Conservation (phyloP, 306 rosid genomes). For the Quercus parvula region DNA sequence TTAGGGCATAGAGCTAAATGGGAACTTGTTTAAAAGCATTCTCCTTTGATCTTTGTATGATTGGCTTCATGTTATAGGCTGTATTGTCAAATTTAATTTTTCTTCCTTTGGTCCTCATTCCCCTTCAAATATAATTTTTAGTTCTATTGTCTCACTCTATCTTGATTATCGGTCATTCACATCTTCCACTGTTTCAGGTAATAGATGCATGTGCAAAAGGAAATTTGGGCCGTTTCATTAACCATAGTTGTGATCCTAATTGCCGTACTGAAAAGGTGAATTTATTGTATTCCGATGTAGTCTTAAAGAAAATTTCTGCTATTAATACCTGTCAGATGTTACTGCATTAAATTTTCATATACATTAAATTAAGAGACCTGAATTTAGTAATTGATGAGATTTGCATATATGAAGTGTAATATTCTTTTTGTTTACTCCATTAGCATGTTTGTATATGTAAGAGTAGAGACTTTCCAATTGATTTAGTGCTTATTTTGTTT, state of each 20-base stretch:
- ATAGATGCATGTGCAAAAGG: constrained; percentile 99
- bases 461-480: constrained; percentile 15
- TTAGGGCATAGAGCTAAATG: too few relatives aligned
- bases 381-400: not conserved
- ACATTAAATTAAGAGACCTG: not conserved
- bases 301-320: not conserved
- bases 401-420: not conserved
- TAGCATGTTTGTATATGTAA: constrained; percentile 8
- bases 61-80: too few relatives aligned
- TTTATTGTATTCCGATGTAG: not conserved
- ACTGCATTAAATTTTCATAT: not conserved
- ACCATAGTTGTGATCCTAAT: constrained; percentile 98
- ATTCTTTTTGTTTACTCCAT: not conserved
- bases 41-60: too few relatives aligned
- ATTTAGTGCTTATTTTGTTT: not conserved
- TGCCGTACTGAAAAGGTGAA: constrained; percentile 96
- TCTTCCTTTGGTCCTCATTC: too few relatives aligned
- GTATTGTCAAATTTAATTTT: too few relatives aligned
- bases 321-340: not conserved
- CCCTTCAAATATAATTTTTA: too few relatives aligned
- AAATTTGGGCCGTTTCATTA: constrained; percentile 97
- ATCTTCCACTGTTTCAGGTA: constrained; percentile 58
- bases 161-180: constrained; percentile 4
- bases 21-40: too few relatives aligned
- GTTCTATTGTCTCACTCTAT: not conserved